Base-by-base conservation (phyloP, 2,329 filamentous ascomycete genomes). In the Clarireedia homoeocarpa region DNA sequence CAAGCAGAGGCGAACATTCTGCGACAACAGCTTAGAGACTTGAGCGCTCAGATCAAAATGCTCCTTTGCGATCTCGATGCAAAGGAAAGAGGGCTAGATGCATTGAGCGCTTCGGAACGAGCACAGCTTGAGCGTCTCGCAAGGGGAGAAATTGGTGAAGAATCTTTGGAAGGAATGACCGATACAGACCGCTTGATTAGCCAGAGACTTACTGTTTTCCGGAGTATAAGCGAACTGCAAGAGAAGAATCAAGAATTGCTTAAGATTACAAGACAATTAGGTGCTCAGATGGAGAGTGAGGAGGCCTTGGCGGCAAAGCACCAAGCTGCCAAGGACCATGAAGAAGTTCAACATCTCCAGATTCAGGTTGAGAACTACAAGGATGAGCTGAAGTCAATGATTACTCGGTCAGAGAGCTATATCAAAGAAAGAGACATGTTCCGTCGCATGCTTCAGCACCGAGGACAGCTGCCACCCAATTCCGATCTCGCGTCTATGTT, bases 341-440 rank as follows among this genome's bases (percentile, higher is more conserved):
- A 88, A 59, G 85, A 91, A 68, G 79, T 94, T n/a, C 82, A 86
- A 63, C 81, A 79, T 47, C 74, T 94, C 34, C 79, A 89, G 60
- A 81, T 85, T 53, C 84, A 90, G 62, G 79, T 95, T 24, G 80
- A 86, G 62, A 84, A 87, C 70, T 92, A 85, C 70, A 84, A 89
- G 57, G 92, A 96, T 61, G 91, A 96, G 69, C 83, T 95, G 52
- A 83, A 86, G 63, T 88, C 88, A 12, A 85, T 96, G 62, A 83
- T 87, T 45, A 84, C 87, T 30, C 89, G 91, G 56, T 88, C 91
- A 61, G 89, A 96, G 74, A 95, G 89, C 70, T 96, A 95, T 70
- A 90, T 94, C 69, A 89, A 91, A 65, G 94, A 99, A 73, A 86
- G 94, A 60, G 92, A 99, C 69, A 96, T 96, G 83, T 97, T 96